Conservation (phyloP, 371 early-diverging fungal species). For the Apophysomyces trapeziformis region DNA sequence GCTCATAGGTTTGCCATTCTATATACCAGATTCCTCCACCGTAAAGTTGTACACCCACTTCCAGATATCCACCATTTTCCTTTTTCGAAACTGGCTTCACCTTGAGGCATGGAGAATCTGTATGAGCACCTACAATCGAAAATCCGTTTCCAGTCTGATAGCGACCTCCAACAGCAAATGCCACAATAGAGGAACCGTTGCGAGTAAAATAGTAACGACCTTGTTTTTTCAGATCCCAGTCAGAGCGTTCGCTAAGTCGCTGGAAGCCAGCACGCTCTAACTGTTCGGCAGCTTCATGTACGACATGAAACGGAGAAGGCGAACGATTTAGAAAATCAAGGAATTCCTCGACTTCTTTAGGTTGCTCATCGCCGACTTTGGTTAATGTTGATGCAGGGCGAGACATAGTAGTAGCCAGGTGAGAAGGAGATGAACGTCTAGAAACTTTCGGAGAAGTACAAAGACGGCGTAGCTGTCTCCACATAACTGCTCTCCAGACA, state of each 20-base stretch:
- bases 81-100: constrained; percentile 88
- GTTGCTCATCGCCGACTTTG: neutral
- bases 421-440: no score
- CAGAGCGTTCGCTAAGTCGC: constrained; percentile 80
- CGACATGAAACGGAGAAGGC: constrained; percentile 94
- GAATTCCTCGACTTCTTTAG: constrained; percentile 55
- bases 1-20: neutral
- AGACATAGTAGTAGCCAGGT: neutral
- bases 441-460: constrained; percentile 2
- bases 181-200: constrained; percentile 87
- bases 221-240: constrained; percentile 73
- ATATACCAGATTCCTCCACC: constrained; percentile 85
- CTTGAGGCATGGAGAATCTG: constrained; percentile 95
- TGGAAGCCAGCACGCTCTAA: constrained; percentile 76
- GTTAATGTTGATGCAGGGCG: neutral
- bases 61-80: constrained; percentile 76
- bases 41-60: constrained; percentile 86
- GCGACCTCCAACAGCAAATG: constrained; percentile 91
- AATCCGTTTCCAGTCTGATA: constrained; percentile 83
- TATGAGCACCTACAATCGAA: constrained; percentile 93
- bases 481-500: no score
- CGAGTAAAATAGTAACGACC: constrained; percentile 94
- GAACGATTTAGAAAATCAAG: constrained; percentile 85
- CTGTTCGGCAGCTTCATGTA: constrained; percentile 64
- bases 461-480: neutral